Percentiles rank a stretch among this genome's conserved stretches.
Evolutionary conservation across 2,329 filamentous ascomycete species (phyloP).

Genomic region (Pseudopyrenochaeta lycopersici): DNA sequence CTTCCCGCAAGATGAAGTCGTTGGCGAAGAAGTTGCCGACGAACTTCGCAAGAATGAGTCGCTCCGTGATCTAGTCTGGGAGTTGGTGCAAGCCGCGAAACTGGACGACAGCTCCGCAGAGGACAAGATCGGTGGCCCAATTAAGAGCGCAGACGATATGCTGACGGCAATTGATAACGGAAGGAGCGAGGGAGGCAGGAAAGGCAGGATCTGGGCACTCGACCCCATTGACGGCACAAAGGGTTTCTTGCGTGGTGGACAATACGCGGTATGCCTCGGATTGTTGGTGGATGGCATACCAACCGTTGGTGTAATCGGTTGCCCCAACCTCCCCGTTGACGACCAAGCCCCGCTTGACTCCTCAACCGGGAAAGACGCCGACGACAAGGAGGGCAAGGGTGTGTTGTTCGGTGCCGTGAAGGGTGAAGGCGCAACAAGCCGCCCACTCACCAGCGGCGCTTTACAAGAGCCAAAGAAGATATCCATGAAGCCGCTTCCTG

Average conservation of each 20-base stretch:
- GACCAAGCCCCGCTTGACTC: constrained; percentile 76
- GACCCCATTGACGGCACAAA: constrained; percentile 99
- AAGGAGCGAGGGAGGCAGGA: constrained; percentile 73
- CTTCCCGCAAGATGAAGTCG: constrained; percentile 90
- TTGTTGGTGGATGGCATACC: constrained; percentile 94
- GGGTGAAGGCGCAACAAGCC: constrained; percentile 81
- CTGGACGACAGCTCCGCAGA: constrained; percentile 73
- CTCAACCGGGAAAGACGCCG: constrained; percentile 77
- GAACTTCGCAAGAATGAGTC: constrained; percentile 75
- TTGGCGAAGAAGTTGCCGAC: constrained; percentile 93
- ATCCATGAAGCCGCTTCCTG: constrained; percentile 77
- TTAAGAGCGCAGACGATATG: constrained; percentile 72
- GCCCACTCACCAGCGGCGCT: constrained; percentile 69
- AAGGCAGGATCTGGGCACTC: constrained; percentile 90
- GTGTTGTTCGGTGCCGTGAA: constrained; percentile 87
- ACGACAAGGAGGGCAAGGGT: constrained; percentile 77
- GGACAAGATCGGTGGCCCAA: constrained; percentile 72
- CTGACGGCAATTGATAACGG: constrained; percentile 66
- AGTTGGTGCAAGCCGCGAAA: constrained; percentile 76
- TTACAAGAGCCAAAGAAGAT: constrained; percentile 70
- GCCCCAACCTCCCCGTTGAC: constrained; percentile 92
- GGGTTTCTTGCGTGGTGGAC: constrained; percentile 93
- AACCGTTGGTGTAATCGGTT: constrained; percentile 92
- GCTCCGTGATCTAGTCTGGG: constrained; percentile 82
- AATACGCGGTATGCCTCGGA: constrained; percentile 94